Conservation (phyloP, 2,329 filamentous ascomycete genomes). For the Aspergillus awamori region DNA sequence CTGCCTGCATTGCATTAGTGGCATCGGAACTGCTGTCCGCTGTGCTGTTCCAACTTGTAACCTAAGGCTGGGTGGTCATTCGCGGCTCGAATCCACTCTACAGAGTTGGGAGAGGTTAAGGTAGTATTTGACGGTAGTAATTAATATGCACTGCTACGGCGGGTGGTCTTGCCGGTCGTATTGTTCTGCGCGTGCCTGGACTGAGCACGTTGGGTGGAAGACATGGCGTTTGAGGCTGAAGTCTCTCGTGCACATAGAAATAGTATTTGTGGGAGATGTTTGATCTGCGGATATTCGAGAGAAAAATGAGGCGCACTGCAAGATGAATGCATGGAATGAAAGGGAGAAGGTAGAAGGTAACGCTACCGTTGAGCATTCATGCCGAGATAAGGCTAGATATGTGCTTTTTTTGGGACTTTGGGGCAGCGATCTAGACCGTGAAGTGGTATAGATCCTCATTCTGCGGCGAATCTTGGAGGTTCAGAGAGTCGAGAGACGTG, state of each 20-base stretch:
- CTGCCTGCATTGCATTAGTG: background rate
- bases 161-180: background rate
- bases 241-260: background rate
- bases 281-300: background rate
- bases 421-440: background rate
- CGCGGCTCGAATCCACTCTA: background rate
- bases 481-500: background rate
- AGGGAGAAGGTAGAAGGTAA: constrained; percentile 1
- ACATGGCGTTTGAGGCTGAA: background rate
- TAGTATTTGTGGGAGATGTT: background rate
- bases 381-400: background rate
- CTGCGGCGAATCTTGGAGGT: background rate
- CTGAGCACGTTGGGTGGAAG: background rate
- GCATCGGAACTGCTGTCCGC: background rate
- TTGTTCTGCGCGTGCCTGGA: background rate
- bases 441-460: background rate
- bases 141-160: background rate
- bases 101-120: background rate
- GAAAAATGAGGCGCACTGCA: background rate
- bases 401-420: background rate
- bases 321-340: background rate
- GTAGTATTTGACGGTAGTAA: background rate
- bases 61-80: background rate
- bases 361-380: constrained; percentile 3
- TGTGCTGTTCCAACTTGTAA: background rate